Conservation (phyloP, 1,284 basidiomycete genomes). For the Austroboletus novae-zelandiae region DNA sequence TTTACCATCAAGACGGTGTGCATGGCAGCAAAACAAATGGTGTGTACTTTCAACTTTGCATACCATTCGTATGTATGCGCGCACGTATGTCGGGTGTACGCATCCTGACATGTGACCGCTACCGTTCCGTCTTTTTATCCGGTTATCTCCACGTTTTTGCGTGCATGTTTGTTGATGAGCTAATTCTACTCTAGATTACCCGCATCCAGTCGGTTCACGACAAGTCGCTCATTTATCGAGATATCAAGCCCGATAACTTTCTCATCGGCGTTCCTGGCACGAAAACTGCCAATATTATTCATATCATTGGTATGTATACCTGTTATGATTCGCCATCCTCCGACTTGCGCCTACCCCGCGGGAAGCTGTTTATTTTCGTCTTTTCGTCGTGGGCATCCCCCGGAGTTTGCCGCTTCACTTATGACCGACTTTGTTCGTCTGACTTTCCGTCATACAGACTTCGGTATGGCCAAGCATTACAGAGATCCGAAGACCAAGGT, state of each 20-base stretch:
- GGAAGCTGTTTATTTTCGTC: slow-evolving; percentile 5
- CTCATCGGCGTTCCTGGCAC: slow-evolving; percentile 93
- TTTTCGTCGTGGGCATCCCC: background rate
- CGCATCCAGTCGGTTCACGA: slow-evolving; percentile 98
- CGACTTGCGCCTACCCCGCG: background rate
- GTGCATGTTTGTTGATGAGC: background rate
- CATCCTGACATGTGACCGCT: background rate
- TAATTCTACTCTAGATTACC: slow-evolving; percentile 64
- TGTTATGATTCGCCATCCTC: background rate
- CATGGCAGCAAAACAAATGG: slow-evolving; percentile 99
- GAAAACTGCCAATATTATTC: slow-evolving; percentile 86
- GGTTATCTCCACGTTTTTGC: background rate
- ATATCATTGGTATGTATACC: slow-evolving; percentile 75
- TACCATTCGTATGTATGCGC: slow-evolving; percentile 8
- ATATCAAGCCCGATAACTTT: slow-evolving; percentile 99
- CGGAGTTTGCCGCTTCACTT: slow-evolving; percentile 2
- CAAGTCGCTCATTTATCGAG: slow-evolving; percentile 97
- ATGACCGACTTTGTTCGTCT: slow-evolving; percentile 11
- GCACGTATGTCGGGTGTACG: background rate
- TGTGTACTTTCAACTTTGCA: slow-evolving; percentile 37
- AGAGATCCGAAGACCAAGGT: slow-evolving; percentile 97
- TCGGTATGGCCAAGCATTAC: slow-evolving; percentile 99
- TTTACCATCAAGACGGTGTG: slow-evolving; percentile 97
- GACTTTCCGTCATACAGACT: slow-evolving; percentile 54
- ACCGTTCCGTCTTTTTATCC: background rate